Evolutionary conservation across 163 green algal genomes (phyloP), one percentile per base, ranked within the genome.

Genomic region (Volvox carteri): DNA sequence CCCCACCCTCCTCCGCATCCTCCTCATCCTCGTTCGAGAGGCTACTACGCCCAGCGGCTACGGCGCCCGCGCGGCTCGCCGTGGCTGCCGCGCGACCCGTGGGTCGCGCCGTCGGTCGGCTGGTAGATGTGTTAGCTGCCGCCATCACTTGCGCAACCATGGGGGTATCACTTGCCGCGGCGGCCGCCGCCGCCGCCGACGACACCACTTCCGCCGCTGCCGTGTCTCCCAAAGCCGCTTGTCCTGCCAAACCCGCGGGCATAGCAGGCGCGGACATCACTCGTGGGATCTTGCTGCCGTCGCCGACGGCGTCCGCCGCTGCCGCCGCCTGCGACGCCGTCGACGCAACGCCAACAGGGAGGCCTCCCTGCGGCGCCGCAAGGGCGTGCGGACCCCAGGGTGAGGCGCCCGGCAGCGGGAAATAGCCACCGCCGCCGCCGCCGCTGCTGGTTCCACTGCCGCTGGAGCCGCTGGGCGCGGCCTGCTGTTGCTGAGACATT

Each of bases 211-310:
- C 76, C 6, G 76, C 76, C 14, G 76, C 52, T 23, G 54, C 78
- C 23, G 78, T 54, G 28, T 28, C 42, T 9, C 39, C 62, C 33
- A 42, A 25, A 19, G 56, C 9, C 28, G 39, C 33, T 30, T 48
- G 39, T 19, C 5, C 48, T 1, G 54, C 4, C 35, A 18, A 16
- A 0, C 30, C 42, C 33, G 8, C 67, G 25, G 48, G 81, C 46
- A 87, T 70, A 33, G 60, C 67, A 4, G 67, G 83, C 37, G 83
- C 83, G 19, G 83, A 88, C 67, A 81, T 73, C 0, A 81, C 83
- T 11, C 83, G 83, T 8, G 48, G 70, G 1, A 88, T 81, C 50
- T 50, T 74, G 23, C 33, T 23, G 30, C 30, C 46, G 6, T 68
- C 80, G 3, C 18, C 62, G 44, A 5, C 25, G 6, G 35, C 77